Conservation (phyloP, 345 rosid genomes). For the Eucalyptus viminalis region DNA sequence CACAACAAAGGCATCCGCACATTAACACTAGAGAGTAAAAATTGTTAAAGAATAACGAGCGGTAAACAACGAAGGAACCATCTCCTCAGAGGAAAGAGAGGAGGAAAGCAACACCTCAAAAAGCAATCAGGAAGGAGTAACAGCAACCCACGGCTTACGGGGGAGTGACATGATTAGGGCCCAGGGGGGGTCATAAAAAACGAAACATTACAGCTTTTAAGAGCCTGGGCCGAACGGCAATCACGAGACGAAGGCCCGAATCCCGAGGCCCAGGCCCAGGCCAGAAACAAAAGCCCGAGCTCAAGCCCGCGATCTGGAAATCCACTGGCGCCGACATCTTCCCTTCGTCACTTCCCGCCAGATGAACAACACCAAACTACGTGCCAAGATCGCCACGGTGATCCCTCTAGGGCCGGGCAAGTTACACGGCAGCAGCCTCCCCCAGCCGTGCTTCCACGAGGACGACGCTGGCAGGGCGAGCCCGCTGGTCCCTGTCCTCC, state of each 20-base stretch:
- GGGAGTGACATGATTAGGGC: no score
- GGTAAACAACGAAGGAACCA: neutral
- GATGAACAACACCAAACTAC: no score
- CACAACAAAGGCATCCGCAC: neutral
- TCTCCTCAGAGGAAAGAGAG: neutral
- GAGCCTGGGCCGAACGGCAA: no score
- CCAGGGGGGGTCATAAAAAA: neutral
- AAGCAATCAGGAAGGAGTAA: neutral
- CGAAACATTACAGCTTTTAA: neutral
- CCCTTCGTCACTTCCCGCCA: conserved; percentile 38
- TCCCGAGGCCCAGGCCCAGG: no score
- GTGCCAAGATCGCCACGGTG: conserved; percentile 10
- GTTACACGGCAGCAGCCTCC: conserved; percentile 83
- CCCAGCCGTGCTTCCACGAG: conserved; percentile 66
- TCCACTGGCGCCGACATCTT: conserved; percentile 6
- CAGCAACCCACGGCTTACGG: neutral
- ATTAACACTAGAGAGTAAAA: neutral
- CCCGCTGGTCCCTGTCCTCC: conserved; percentile 59
- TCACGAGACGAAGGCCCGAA: no score
- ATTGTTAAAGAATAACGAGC: neutral
- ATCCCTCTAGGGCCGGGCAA: conserved; percentile 39
- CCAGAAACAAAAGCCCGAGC: neutral
- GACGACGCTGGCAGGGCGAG: conserved; percentile 43
- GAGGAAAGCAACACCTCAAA: neutral
- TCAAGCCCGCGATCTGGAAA: neutral